Conservation (phyloP, 768 basidiomycete species). For the Scleroderma bovista region DNA sequence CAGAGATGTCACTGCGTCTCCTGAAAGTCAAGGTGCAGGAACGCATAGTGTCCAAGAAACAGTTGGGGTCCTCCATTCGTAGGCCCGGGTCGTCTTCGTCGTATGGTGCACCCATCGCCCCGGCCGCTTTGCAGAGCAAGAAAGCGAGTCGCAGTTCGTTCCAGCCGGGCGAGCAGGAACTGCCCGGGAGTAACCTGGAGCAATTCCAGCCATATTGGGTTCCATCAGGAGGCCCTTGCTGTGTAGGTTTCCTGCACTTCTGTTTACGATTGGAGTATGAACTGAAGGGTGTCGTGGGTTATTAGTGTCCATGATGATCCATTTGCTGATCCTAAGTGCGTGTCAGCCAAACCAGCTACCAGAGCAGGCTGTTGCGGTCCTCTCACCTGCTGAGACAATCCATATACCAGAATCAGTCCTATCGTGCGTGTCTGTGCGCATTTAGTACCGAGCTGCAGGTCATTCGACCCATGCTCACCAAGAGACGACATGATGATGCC, state of each 20-base stretch:
- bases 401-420: slow-evolving; percentile 26
- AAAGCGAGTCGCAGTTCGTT: slow-evolving; percentile 20
- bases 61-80: slow-evolving; percentile 20
- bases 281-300: slow-evolving; percentile 1
- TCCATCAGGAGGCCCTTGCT: slow-evolving; percentile 11
- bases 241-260: slow-evolving; percentile 11
- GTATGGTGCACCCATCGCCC: slow-evolving; percentile 7
- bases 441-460: background rate
- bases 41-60: slow-evolving; percentile 12
- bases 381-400: slow-evolving; percentile 25
- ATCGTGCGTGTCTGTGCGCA: background rate
- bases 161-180: slow-evolving; percentile 22
- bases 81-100: slow-evolving; percentile 25
- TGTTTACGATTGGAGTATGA: background rate
- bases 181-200: slow-evolving; percentile 30
- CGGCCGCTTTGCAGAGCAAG: slow-evolving; percentile 14
- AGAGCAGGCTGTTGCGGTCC: slow-evolving; percentile 6
- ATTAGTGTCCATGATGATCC: slow-evolving; percentile 21
- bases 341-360: no score
- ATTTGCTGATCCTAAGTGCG: slow-evolving; percentile 22
- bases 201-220: slow-evolving; percentile 17
- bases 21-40: slow-evolving; percentile 13
- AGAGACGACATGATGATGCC: slow-evolving; percentile 25
- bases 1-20: slow-evolving; percentile 2
- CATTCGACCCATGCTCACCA: slow-evolving; percentile 27